Evolutionary conservation across 306 rosid species (phyloP), one percentile per base, ranked within the genome.

Genomic region (Cucurbita pepo): DNA sequence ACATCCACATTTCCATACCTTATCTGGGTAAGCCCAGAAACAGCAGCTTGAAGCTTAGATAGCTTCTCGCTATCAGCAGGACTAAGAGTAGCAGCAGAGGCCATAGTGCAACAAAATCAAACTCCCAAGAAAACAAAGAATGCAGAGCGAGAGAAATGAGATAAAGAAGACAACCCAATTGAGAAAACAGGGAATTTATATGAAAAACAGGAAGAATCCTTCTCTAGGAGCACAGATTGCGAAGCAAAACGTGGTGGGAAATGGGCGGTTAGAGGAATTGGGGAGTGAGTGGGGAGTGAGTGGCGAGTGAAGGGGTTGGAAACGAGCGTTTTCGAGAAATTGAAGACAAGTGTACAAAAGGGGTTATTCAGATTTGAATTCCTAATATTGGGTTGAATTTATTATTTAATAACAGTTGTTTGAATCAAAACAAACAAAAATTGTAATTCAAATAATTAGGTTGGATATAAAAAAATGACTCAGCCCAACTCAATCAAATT

Each of bases 11-110:
- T 38, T 38, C 21, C 51, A 55, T 71, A 88, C 98, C 96, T 94
- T 88, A 90, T 94, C 76, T 94, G 92, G 74, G 44, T 76, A 78
- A 94, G 89, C 38, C 80, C 85, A 60, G 95, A 86, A 12, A 87
- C 91, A 38, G 86, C 71, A 34, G 92, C 76, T 77, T 89, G 81
- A 83, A 94, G 98, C 34, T 77, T 83, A 50, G 86, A 51, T 78
- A 90, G 78, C 63, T 82, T 80, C 14, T 85, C 87, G 40, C 85
- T 12, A 59, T 85, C 85, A 53, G 80, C 81, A 19, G 86, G 75
- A 76, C 77, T 83, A 19, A 88, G 83, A 65, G 85, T 79, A 64
- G 83, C 83, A 25, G 81, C 77, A 10, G 79, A 77, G 4, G 97
- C 96, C 97, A 90, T 90, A 19, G 79, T 15, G 7, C 36, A 76